Percentiles rank a stretch among this genome's conserved stretches.
Evolutionary conservation across 768 basidiomycete genomes (phyloP).

Genomic region (Tulasnella sp.): DNA sequence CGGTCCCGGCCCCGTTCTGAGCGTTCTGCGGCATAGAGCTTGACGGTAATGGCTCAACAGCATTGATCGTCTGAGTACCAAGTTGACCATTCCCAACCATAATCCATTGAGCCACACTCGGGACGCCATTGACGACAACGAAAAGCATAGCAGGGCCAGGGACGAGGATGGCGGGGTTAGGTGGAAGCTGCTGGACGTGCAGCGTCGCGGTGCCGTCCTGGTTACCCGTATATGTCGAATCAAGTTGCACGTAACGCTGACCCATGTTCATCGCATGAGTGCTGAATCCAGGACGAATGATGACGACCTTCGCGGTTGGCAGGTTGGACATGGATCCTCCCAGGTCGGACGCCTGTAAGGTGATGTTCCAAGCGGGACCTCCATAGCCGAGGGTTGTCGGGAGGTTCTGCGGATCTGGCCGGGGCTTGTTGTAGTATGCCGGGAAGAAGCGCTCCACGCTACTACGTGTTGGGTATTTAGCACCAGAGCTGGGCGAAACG

Average conservation of each 20-base stretch:
- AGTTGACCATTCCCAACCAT: constrained; percentile 70
- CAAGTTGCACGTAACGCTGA: constrained; percentile 67
- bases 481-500: constrained; percentile 14
- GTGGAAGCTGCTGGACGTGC: constrained; percentile 71
- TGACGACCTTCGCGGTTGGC: constrained; percentile 57
- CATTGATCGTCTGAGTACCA: constrained; percentile 48
- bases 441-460: constrained; percentile 55
- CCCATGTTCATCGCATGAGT: constrained; percentile 56
- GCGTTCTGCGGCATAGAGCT: not conserved
- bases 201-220: constrained; percentile 62
- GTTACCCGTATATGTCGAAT: constrained; percentile 74
- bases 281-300: constrained; percentile 63
- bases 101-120: constrained; percentile 63
- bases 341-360: constrained; percentile 53
- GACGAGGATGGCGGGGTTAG: constrained; percentile 74
- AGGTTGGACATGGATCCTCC: constrained; percentile 58
- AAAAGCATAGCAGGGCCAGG: constrained; percentile 81
- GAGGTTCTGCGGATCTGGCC: constrained; percentile 57
- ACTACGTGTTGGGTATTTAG: constrained; percentile 12
- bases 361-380: constrained; percentile 65
- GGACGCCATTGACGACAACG: constrained; percentile 74
- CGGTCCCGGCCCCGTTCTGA: too few species aligned
- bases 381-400: constrained; percentile 76
- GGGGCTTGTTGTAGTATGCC: constrained; percentile 58
- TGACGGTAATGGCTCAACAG: constrained; percentile 37